Evolutionary conservation across 2,329 filamentous ascomycete species (phyloP).

Genomic region (Colletotrichum musae): DNA sequence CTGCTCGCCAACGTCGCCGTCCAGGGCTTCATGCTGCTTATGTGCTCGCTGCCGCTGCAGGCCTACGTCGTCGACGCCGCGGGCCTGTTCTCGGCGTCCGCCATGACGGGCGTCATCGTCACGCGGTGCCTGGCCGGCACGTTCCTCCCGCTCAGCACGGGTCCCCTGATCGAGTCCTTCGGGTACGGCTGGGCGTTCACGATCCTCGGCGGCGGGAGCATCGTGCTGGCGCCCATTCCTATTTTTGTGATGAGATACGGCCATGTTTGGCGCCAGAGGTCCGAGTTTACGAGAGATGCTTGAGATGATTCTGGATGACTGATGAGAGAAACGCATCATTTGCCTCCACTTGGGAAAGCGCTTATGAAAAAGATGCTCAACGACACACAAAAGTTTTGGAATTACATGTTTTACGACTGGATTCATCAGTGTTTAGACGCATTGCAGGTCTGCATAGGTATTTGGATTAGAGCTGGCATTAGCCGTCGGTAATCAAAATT

Average conservation of each 20-base stretch:
- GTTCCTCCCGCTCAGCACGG: slow-evolving; percentile 67
- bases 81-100: slow-evolving; percentile 69
- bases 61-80: slow-evolving; percentile 72
- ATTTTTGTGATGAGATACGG: slow-evolving; percentile 66
- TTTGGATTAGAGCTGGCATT: not conserved
- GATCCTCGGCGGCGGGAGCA: slow-evolving; percentile 56
- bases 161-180: slow-evolving; percentile 61
- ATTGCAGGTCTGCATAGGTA: not conserved
- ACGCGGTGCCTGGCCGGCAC: slow-evolving; percentile 69
- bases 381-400: slow-evolving; percentile 1
- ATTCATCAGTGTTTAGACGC: slow-evolving; percentile 4
- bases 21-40: slow-evolving; percentile 61
- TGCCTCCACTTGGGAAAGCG: not conserved
- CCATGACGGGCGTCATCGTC: slow-evolving; percentile 70
- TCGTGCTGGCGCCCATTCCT: slow-evolving; percentile 65
- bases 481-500: not conserved
- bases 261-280: slow-evolving; percentile 64
- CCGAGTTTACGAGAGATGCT: slow-evolving; percentile 61
- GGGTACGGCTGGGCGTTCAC: slow-evolving; percentile 69
- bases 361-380: not conserved
- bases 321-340: not conserved
- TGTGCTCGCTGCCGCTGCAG: slow-evolving; percentile 65
- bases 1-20: slow-evolving; percentile 61
- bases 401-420: not conserved
- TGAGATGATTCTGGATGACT: slow-evolving; percentile 26